Base-by-base conservation (phyloP, 495 filamentous ascomycete genomes). In the Halenospora varia region DNA sequence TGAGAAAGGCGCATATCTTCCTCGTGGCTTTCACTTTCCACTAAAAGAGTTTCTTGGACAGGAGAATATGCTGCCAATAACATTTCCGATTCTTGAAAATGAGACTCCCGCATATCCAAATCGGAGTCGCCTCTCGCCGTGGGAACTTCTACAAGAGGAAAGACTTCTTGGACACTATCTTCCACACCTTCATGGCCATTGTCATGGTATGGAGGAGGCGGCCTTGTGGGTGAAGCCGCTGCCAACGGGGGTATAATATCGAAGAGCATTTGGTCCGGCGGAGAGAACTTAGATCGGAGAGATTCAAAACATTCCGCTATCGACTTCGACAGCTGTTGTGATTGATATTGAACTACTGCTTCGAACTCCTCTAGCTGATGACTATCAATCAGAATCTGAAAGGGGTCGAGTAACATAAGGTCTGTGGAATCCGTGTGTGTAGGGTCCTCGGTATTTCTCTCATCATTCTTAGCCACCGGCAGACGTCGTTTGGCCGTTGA, bases 1-100 rank as follows among this genome's bases (percentile, higher is more conserved):
- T 24, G 47, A 10, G 47, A 25, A 13, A 49, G n/a, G 10, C 23
- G 23, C 47, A 49, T 49, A 49, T 49, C 47, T 25, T 49, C 47
- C 47, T 49, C 10, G 44, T 47, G 44, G 18, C 18, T 13, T n/a
- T 8, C 10, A 13, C 11, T n/a, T 25, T 25, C 11, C 19, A 13
- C 11, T 23, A 9, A 20, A 47, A 18, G 44, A 40, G 15, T 40
- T 40, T 40, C 15, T 40, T 15, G 10, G 6, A 49, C 18, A 24
- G 22, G 3, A 3, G 10, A 20, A 25, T 6, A 49, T 24, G 29
- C 13, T 6, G 29, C 29, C 20, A 49, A 25, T 20, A 49, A 13
- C 29, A 35, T 35, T 35, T 35, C 29, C 4, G 29, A 6, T 4
- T 35, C 6, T 35, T 35, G 29, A 13, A n/a, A n/a, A n/a, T n/a